Evolutionary conservation across 257 asterid genomes (phyloP), one percentile per base, ranked within the genome.

Genomic region (Capsicum baccatum): DNA sequence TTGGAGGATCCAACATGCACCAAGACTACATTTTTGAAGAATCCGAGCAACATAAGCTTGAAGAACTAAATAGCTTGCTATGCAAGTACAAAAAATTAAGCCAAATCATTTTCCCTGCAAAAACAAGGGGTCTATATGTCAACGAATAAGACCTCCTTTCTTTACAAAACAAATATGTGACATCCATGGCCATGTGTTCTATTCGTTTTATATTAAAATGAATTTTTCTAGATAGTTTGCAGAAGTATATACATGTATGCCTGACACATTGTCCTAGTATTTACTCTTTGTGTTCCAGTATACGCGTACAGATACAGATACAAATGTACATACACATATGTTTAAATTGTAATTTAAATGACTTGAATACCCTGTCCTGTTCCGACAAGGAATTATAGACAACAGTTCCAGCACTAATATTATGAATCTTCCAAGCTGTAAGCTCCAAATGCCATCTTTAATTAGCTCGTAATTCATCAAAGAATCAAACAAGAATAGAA

Each of bases 401-500:
- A 26, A 37, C 0, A 76, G 63, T 21, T 3, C 21, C 21, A 52
- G 26, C 6, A 50, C 44, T 21, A 76, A 76, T 2, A 37, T 52
- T 52, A 52, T 52, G 81, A 76, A 76, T 13, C 26, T 26, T 13
- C 2, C 7, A 52, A 76, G 81, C 14, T 52, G 39, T 26, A 76
- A 52, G 21, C 48, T 76, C 81, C 81, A 35, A 50, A 50, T 0
- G 14, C 62, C 44, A 21, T 50, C 14, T 52, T 62, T 26, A 52
- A 2, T 21, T 14, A 76, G 14, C 48, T 76, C 21, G 0, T 13
- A 76, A 54, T 15, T 69, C 16, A 79, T 9, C 39, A 3, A 48
- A 54, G 14, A 11, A 84, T 35, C 6, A 76, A 73, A 85, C 8
- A 83, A 80, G 81, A 79, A 80, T 2, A 14, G 14, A 74, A 14